A percentile compares a stretch with the other conserved stretches of the same genome.
These are phyloP conservation scores for Erodium chrysanthum DNA, from an alignment of 441 rosid genomes.

Conservation along the genomic window DNA sequence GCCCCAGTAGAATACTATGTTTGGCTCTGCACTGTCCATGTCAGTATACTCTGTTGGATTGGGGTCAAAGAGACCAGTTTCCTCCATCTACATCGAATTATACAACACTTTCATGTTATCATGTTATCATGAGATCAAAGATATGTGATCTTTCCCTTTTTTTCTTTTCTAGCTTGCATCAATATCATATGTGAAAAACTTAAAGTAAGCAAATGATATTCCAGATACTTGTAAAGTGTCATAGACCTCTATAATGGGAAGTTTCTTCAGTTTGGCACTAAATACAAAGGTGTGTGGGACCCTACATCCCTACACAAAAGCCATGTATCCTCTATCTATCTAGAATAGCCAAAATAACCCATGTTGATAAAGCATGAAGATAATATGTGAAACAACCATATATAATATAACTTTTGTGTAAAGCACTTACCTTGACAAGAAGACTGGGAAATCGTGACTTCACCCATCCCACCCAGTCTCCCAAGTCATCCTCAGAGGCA, in stretches of 20 bases:
- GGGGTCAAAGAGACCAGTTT: conserved; percentile 39
- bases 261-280: no score
- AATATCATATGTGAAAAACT: no score
- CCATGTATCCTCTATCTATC: neutral
- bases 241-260: no score
- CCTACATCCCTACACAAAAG: no score
- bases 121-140: no score
- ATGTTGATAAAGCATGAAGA: neutral
- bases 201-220: no score
- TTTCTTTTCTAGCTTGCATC: no score
- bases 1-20: conserved; percentile 45
- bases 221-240: no score
- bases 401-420: neutral
- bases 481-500: conserved; percentile 34
- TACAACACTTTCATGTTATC: no score
- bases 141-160: no score
- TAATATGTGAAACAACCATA: no score
- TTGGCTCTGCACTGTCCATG: conserved; percentile 24
- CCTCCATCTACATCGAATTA: conserved; percentile 38
- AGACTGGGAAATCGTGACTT: conserved; percentile 49
- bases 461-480: conserved; percentile 59
- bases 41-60: conserved; percentile 41
- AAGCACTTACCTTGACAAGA: conserved; percentile 31
- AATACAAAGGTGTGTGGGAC: no score
- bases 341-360: neutral